A percentile compares a stretch with the other conserved stretches of the same genome.
phyloP scores from a whole-genome alignment of 2,329 filamentous ascomycete genomes.

The Exophiala sp. region DNA sequence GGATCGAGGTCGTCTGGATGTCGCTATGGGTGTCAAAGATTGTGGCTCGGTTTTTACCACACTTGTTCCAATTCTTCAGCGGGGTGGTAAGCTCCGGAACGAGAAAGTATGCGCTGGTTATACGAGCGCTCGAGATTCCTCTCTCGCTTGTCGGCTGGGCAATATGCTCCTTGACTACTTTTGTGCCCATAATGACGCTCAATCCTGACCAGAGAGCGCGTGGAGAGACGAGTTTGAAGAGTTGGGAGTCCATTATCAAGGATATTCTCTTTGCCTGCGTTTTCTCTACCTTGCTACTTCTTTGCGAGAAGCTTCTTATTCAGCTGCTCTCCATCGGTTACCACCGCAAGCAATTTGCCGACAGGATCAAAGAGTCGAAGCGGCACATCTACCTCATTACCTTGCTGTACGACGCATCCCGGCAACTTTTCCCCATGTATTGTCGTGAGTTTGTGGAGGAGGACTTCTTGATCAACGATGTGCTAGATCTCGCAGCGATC shows the following conservation, averaged over 20 bases:
- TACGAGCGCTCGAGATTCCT: slow-evolving; percentile 55
- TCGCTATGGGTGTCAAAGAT: slow-evolving; percentile 59
- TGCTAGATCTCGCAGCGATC: slow-evolving; percentile 61
- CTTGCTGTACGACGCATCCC: slow-evolving; percentile 83
- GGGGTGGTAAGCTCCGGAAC: slow-evolving; percentile 60
- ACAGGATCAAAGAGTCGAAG: slow-evolving; percentile 81
- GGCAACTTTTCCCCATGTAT: slow-evolving; percentile 84
- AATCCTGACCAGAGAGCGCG: slow-evolving; percentile 36
- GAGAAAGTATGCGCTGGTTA: slow-evolving; percentile 56
- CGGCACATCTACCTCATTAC: slow-evolving; percentile 74
- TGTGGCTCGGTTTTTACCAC: slow-evolving; percentile 53
- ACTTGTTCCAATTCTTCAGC: slow-evolving; percentile 54
- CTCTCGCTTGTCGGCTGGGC: slow-evolving; percentile 57
- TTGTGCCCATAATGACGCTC: slow-evolving; percentile 45
- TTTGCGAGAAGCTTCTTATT: slow-evolving; percentile 55
- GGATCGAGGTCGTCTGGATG: slow-evolving; percentile 60
- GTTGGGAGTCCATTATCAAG: slow-evolving; percentile 52
- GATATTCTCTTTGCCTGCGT: slow-evolving; percentile 55
- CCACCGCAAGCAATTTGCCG: slow-evolving; percentile 60
- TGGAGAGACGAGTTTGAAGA: slow-evolving; percentile 33
- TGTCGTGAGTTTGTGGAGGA: slow-evolving; percentile 86
- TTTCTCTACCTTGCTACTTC: slow-evolving; percentile 52
- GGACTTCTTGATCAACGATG: slow-evolving; percentile 85
- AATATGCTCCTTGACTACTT: slow-evolving; percentile 51
- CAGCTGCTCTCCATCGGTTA: slow-evolving; percentile 64